A percentile compares a stretch with the other conserved stretches of the same genome.
phyloP scores from a whole-genome alignment of 805 yeast species.

The Wickerhamiella cacticola region DNA sequence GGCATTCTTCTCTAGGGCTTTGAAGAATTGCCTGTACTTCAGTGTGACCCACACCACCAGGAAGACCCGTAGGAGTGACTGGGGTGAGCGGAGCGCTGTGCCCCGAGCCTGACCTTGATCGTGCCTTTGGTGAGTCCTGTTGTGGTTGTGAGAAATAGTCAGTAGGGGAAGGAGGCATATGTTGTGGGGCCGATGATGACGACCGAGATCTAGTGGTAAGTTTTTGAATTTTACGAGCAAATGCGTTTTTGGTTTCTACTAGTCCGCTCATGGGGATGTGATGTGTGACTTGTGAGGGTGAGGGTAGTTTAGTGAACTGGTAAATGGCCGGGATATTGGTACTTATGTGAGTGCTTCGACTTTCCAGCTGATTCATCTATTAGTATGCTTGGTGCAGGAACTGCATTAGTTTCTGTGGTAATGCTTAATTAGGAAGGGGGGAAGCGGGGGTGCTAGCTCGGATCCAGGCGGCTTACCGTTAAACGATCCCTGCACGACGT shows the following conservation, averaged over 20 bases:
- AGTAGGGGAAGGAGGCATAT: conserved; percentile 3
- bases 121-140: background rate
- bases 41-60: background rate
- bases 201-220: conserved; percentile 5
- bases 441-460: background rate
- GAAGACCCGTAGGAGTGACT: conserved; percentile 7
- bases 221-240: conserved; percentile 7
- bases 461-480: background rate
- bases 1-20: background rate
- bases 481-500: background rate
- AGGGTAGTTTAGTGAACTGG: too few species aligned
- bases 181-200: background rate
- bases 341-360: background rate
- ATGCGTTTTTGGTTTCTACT: background rate
- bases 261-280: conserved; percentile 5
- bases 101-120: conserved; percentile 7
- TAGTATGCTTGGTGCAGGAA: background rate
- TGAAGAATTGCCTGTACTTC: background rate
- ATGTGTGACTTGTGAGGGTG: too few species aligned
- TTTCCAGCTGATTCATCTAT: background rate
- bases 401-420: conserved; percentile 2
- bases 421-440: background rate
- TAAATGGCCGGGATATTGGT: too few species aligned
- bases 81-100: conserved; percentile 6
- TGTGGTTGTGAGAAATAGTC: background rate